Conservation (phyloP, 768 basidiomycete species). For the Pisolithus orientalis region DNA sequence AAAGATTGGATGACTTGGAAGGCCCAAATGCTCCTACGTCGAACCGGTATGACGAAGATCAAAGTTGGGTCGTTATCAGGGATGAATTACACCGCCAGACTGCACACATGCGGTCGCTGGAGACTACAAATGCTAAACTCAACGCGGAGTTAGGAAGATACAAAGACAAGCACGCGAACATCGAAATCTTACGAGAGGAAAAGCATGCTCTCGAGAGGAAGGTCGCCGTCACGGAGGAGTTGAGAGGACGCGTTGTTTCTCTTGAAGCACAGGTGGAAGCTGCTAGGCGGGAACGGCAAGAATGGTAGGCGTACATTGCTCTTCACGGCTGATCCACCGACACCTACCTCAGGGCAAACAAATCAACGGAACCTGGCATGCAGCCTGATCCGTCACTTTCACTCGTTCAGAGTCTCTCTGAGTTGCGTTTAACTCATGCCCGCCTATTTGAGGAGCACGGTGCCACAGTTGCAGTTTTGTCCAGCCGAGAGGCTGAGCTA, state of each 20-base stretch:
- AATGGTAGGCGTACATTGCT: constrained; percentile 38
- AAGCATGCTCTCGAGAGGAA: constrained; percentile 58
- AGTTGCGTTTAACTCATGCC: constrained; percentile 57
- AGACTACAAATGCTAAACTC: constrained; percentile 52
- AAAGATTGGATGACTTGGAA: constrained; percentile 41
- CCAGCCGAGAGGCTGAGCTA: constrained; percentile 48
- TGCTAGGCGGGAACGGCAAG: constrained; percentile 47
- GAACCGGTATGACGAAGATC: constrained; percentile 34
- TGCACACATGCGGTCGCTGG: constrained; percentile 51
- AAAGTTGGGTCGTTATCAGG: constrained; percentile 56
- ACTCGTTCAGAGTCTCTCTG: constrained; percentile 51
- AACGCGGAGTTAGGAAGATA: constrained; percentile 47
- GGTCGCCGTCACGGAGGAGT: constrained; percentile 41
- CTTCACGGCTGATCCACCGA: constrained; percentile 1
- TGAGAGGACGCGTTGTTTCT: constrained; percentile 48
- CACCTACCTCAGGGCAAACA: constrained; percentile 31
- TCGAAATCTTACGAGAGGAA: constrained; percentile 72
- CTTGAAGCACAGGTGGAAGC: constrained; percentile 66
- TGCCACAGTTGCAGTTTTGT: constrained; percentile 45
- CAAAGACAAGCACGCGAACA: constrained; percentile 48
- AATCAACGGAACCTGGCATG: constrained; percentile 26
- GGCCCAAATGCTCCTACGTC: constrained; percentile 26
- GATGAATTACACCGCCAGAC: constrained; percentile 68
- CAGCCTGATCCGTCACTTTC: constrained; percentile 46
- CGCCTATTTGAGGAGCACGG: constrained; percentile 65